These are phyloP conservation scores for Jacaranda mimosifolia DNA, from an alignment of 257 asterid genomes.

Conservation along the genomic window DNA sequence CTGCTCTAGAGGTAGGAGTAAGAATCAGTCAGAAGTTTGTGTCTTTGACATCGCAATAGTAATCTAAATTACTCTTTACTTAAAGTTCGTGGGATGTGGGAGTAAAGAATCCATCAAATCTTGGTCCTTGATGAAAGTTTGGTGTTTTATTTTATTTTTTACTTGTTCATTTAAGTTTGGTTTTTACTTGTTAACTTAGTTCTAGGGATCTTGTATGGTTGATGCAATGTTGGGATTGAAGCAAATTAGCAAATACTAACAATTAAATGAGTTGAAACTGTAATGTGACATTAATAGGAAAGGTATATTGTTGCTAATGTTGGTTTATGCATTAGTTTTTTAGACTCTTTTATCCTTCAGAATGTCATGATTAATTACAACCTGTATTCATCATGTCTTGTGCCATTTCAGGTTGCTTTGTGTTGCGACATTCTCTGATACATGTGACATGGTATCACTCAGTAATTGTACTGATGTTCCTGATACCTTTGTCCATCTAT, in stretches of 20 bases:
- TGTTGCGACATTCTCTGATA: too few relatives aligned
- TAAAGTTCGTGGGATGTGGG: background rate
- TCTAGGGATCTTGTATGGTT: background rate
- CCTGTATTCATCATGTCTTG: background rate
- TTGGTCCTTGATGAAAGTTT: background rate
- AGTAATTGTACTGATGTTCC: too few relatives aligned
- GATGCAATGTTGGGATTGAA: slow-evolving; percentile 14
- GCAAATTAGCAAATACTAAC: background rate
- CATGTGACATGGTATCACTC: background rate
- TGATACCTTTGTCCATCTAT: too few relatives aligned
- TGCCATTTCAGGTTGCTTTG: too few relatives aligned
- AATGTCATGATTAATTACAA: background rate
- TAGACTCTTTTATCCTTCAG: slow-evolving; percentile 10
- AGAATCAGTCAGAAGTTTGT: too few relatives aligned
- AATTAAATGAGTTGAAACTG: slow-evolving; percentile 2
- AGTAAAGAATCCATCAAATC: background rate
- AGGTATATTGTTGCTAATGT: background rate
- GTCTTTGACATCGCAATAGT: too few relatives aligned
- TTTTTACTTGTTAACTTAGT: too few relatives aligned
- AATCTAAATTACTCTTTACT: too few relatives aligned
- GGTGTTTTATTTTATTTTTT: background rate
- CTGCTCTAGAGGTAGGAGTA: too few relatives aligned
- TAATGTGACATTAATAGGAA: background rate
- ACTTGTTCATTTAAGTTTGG: too few relatives aligned
- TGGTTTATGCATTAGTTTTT: background rate